These are phyloP conservation scores for Neopestalotiopsis sp. DNA, from an alignment of 2,329 filamentous ascomycete genomes.

Conservation along the genomic window DNA sequence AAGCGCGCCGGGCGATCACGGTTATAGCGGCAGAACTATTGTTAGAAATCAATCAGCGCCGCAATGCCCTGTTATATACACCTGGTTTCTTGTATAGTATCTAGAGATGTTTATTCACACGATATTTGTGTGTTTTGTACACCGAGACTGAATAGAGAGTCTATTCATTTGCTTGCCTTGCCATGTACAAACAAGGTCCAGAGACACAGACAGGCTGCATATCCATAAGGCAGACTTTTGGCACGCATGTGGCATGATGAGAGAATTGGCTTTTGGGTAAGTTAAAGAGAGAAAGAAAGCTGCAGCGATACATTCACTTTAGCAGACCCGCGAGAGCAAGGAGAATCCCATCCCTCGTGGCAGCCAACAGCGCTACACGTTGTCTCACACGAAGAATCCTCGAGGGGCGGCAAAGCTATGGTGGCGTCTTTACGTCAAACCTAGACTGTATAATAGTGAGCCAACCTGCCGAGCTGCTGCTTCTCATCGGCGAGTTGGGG, in stretches of 20 bases:
- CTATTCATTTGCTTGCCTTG: background rate
- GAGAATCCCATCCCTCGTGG: background rate
- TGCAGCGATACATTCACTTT: background rate
- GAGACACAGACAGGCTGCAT: background rate
- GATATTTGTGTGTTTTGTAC: background rate
- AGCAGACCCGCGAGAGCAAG: background rate
- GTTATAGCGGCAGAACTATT: constrained; percentile 4
- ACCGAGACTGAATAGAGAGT: background rate
- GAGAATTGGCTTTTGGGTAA: background rate
- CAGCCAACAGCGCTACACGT: background rate
- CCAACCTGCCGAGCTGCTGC: background rate
- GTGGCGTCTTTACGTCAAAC: constrained; percentile 1
- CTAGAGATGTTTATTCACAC: background rate
- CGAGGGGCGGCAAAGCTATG: background rate
- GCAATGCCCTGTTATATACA: background rate
- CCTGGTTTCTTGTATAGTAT: background rate
- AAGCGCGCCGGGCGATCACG: background rate
- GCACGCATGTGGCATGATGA: background rate
- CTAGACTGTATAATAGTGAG: background rate
- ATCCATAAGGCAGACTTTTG: background rate
- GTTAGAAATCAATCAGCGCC: background rate
- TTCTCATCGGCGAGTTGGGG: background rate
- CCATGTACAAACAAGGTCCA: background rate
- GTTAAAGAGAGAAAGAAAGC: background rate
- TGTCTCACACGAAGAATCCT: constrained; percentile 4